phyloP scores from a whole-genome alignment of 106 monocot species.

The Dendrobium catenatum region DNA sequence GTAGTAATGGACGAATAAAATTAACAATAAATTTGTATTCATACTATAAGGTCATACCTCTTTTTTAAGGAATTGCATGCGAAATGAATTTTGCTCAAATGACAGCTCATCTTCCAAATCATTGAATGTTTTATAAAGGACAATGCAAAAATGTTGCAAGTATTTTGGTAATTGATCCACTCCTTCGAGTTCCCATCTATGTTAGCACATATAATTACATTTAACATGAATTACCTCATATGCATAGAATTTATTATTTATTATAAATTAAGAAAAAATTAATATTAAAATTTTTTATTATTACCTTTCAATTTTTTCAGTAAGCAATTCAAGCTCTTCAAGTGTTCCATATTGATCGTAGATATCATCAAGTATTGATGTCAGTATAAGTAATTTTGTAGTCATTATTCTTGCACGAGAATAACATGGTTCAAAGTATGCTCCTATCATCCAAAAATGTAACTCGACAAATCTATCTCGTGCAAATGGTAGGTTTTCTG shows the following conservation, averaged over 20 bases:
- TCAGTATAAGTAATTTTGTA: neutral
- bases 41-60: neutral
- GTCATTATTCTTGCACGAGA: neutral
- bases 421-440: neutral
- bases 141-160: neutral
- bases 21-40: no score
- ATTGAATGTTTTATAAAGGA: neutral
- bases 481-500: neutral
- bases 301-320: neutral
- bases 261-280: neutral
- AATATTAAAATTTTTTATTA: neutral
- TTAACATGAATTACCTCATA: neutral
- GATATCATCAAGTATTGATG: neutral
- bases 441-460: neutral
- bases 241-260: neutral
- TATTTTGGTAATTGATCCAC: neutral
- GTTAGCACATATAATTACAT: neutral
- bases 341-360: neutral
- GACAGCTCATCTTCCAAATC: neutral
- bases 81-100: neutral
- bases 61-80: neutral
- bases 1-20: no score
- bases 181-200: neutral
- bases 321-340: neutral
- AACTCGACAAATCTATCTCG: neutral